A percentile compares a stretch with the other conserved stretches of the same genome.
phyloP scores from a whole-genome alignment of 352 stramenopile species.

The Saprolegnia diclina region DNA sequence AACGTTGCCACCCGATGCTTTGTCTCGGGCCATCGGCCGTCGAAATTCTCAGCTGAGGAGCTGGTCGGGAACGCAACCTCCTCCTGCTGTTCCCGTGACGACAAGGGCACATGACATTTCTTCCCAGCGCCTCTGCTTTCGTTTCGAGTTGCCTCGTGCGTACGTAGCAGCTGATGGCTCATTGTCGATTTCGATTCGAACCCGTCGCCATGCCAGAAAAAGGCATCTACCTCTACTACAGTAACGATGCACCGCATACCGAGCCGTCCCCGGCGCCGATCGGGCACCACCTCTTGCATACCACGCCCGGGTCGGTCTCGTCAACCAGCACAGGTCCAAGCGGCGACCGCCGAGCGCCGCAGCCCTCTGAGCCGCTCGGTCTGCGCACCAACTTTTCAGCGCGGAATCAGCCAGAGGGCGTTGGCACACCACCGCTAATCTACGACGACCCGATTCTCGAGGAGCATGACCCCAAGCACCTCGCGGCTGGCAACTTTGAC shows the following conservation, averaged over 20 bases:
- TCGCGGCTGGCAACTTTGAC: constrained; percentile 6
- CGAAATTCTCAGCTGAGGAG: too few relatives aligned
- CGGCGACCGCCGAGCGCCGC: background rate
- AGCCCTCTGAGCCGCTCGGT: background rate
- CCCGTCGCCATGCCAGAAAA: background rate
- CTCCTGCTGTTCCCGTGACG: too few relatives aligned
- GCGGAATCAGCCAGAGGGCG: background rate
- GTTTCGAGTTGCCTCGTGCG: too few relatives aligned
- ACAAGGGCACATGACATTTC: too few relatives aligned
- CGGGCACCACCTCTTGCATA: background rate
- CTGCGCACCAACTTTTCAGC: constrained; percentile 7
- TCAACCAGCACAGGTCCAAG: background rate
- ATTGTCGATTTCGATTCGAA: too few relatives aligned
- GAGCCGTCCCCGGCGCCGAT: background rate
- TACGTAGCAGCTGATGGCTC: too few relatives aligned
- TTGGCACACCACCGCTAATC: background rate
- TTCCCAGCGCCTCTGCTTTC: too few relatives aligned
- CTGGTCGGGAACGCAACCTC: too few relatives aligned
- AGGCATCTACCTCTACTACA: constrained; percentile 2
- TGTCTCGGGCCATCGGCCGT: too few relatives aligned
- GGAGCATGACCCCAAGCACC: too few relatives aligned
- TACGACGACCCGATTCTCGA: too few relatives aligned
- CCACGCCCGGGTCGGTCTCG: background rate
- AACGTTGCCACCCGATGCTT: too few relatives aligned
- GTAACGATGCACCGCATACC: background rate